Conservation (phyloP, 1,139 yeast species). For the Diutina rugosa region DNA sequence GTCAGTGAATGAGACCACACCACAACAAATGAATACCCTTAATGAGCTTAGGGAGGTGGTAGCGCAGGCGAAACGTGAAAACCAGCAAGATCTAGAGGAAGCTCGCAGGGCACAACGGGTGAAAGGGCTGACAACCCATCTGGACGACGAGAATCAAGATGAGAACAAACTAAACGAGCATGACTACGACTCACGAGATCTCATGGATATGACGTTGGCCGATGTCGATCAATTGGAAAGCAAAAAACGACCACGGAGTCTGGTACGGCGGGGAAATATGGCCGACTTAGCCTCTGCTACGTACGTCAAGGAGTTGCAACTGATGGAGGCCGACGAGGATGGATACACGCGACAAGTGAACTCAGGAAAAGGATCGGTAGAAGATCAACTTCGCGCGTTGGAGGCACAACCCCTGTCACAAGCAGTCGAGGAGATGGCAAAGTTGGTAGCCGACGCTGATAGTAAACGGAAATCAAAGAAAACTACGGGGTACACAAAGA, state of each 20-base stretch:
- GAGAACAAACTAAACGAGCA: background rate
- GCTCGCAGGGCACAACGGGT: background rate
- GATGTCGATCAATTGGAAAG: conserved; percentile 47
- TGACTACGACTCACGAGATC: background rate
- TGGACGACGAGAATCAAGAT: background rate
- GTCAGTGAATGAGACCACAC: background rate
- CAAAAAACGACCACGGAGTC: conserved; percentile 17
- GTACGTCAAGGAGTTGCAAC: conserved; percentile 21
- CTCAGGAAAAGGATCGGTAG: background rate
- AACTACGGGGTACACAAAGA: background rate
- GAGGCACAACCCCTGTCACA: background rate
- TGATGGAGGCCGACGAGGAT: conserved; percentile 25
- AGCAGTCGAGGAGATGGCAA: background rate
- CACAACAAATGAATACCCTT: background rate
- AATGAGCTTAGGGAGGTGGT: background rate
- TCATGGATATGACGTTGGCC: conserved; percentile 1
- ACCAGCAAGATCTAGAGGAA: background rate
- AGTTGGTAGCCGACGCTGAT: background rate
- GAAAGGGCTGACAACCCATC: background rate
- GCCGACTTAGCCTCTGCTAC: conserved; percentile 39
- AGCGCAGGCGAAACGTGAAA: background rate
- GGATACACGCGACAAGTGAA: conserved; percentile 17
- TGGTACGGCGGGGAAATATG: conserved; percentile 25
- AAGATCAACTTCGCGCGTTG: background rate
- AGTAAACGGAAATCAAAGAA: background rate